Evolutionary conservation across 306 rosid genomes (phyloP).

Genomic region (Glycine soja): DNA sequence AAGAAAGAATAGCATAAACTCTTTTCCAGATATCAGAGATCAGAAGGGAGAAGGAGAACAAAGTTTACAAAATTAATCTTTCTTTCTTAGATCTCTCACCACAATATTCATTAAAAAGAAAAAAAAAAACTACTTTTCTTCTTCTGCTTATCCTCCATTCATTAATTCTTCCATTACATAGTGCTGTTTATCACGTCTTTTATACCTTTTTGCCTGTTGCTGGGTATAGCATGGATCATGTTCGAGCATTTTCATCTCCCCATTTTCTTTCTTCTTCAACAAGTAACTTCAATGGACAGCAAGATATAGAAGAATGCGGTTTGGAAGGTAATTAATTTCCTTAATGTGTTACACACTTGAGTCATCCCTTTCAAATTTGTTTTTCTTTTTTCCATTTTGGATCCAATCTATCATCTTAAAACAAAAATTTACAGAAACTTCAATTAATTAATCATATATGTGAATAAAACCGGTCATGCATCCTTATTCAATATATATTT

Average conservation of each 20-base stretch:
- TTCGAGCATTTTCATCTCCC: slow-evolving; percentile 68
- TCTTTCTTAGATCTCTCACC: slow-evolving; percentile 41
- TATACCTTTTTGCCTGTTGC: slow-evolving; percentile 24
- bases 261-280: slow-evolving; percentile 54
- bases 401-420: no score
- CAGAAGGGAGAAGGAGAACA: slow-evolving; percentile 20
- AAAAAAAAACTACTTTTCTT: no score
- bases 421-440: no score
- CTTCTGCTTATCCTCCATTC: neutral
- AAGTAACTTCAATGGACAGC: slow-evolving; percentile 29
- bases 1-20: slow-evolving; percentile 24
- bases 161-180: no score
- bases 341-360: neutral
- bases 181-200: slow-evolving; percentile 20
- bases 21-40: slow-evolving; percentile 22
- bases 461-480: no score
- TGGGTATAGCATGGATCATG: slow-evolving; percentile 51
- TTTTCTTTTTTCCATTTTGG: no score
- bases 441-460: no score
- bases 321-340: slow-evolving; percentile 71
- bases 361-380: no score
- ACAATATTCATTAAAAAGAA: neutral
- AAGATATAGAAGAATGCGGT: slow-evolving; percentile 51
- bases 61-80: slow-evolving; percentile 56
- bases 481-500: no score